Base-by-base conservation (phyloP, 164 flowering plant species). In the Umbellularia californica region DNA sequence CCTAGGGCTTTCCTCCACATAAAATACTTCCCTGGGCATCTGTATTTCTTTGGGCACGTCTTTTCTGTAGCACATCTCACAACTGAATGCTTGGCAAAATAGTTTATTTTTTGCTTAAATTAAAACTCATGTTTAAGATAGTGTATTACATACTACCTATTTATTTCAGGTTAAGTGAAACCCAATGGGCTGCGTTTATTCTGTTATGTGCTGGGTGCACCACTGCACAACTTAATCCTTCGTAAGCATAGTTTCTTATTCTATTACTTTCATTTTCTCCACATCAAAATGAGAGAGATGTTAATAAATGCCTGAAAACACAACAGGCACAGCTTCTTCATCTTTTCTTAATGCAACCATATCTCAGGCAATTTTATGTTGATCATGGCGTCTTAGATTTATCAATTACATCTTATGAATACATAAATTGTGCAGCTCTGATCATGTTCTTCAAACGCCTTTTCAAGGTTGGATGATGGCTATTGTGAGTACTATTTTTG, bases 151-250 rank as follows among this genome's bases (percentile, higher is more conserved):
- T 28, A 33, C 50, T 58, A 15, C 19, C 30, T 68, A 62, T 62
- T 72, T 70, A 50, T 81, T 80, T 78, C 96, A 93, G 99, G 88
- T 87, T 95, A 77, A 95, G 90, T 67, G 91, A 92, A 84, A 90
- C 90, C 76, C 98, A 95, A 77, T 95, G 99, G 99, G 97, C 99
- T 58, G 99, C 96, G 79, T 95, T 95, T 77, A 83, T 93, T 84
- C 82, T 95, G 69, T 73, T 95, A 33, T 88, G 96, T 85, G 94
- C 93, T 2, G 99, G 99, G 27, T 92, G 97, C 85, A 93, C 99
- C 63, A 95, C 99, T 10, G 97, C 99, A 75, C 99, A 95, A 79
- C 92, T 95, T 68, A 85, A 90, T 79, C 71, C 99, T 24, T 85
- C 83, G 97, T 95, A 87, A 87, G 96, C 50, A 22, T 67, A 58